Base-by-base conservation (phyloP, 495 filamentous ascomycete genomes). In the Halenospora varia region DNA sequence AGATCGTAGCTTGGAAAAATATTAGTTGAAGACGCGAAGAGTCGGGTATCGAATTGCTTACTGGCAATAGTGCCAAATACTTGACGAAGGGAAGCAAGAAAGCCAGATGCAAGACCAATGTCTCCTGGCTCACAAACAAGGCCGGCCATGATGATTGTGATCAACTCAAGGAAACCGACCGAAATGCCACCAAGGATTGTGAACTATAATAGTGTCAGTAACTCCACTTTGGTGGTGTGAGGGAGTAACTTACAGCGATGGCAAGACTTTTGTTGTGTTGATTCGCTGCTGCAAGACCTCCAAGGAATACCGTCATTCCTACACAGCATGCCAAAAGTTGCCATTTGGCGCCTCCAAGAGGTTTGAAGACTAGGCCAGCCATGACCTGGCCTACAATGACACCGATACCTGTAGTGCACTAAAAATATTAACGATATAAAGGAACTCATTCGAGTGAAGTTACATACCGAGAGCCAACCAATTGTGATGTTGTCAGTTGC, bases 31-130 rank as follows among this genome's bases (percentile, higher is more conserved):
- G n/a, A n/a, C n/a, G n/a, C n/a, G n/a, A n/a, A 35, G 29, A 35
- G 29, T 35, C 6, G 13, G 29, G 4, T 35, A 35, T 4, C 13
- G 29, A 35, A 35, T 6, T 4, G 29, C 64, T 66, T 45, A 48
- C 42, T 42, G 39, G 53, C 66, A 45, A 72, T 62, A 29, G 53
- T 41, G 15, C 47, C 51, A 49, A 17, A 10, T 23, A 51, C 68
- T 61, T 64, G 68, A 57, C 61, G 42, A 62, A 69, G 62, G 20
- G 66, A 67, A 49, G 65, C 66, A 3, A 60, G 58, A 49, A 74
- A 70, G 10, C 74, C 74, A 48, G 64, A 70, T 17, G 75, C 75
- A 3, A 73, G 62, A 47, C 76, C 76, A 53, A 79, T 75, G 45
- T 77, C 76, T 52, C 49, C 25, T 1, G 56, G 60, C n/a, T 58